phyloP scores from a whole-genome alignment of 2,329 filamentous ascomycete species.

The Domatiomyces globalis region DNA sequence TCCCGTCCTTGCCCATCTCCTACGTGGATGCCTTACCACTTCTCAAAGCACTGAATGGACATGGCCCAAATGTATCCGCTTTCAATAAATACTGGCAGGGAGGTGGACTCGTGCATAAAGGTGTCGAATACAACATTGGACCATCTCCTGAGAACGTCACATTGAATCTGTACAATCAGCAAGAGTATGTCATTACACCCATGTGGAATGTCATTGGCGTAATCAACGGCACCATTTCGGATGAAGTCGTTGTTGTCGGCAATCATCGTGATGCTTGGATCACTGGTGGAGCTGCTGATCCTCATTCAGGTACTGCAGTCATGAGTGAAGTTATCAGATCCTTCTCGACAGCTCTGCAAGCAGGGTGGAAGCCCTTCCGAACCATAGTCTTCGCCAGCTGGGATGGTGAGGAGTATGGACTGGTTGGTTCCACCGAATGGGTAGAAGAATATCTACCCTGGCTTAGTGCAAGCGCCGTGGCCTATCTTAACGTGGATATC shows the following conservation, averaged over 20 bases:
- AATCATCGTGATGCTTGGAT: constrained; percentile 90
- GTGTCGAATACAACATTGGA: constrained; percentile 72
- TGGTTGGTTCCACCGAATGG: constrained; percentile 83
- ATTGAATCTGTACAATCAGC: constrained; percentile 62
- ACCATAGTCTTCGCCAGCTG: constrained; percentile 85
- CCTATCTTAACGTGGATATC: constrained; percentile 77
- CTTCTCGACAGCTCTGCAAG: constrained; percentile 55
- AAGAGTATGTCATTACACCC: constrained; percentile 67
- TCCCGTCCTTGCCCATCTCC: constrained; percentile 83
- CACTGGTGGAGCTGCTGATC: constrained; percentile 67
- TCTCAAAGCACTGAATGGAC: constrained; percentile 76
- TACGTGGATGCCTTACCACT: constrained; percentile 76
- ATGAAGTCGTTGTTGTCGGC: constrained; percentile 81
- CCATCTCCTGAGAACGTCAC: constrained; percentile 58
- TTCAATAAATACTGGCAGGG: constrained; percentile 61
- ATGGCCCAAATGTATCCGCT: constrained; percentile 63
- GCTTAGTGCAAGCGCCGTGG: constrained; percentile 58
- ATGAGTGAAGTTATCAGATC: constrained; percentile 65
- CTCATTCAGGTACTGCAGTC: constrained; percentile 67
- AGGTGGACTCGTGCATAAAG: constrained; percentile 60
- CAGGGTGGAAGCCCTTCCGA: constrained; percentile 70
- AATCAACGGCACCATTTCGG: constrained; percentile 64
- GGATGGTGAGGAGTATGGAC: constrained; percentile 74
- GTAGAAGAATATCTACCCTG: constrained; percentile 79
- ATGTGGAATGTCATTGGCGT: constrained; percentile 87